phyloP scores from a whole-genome alignment of 2,329 filamentous ascomycete species.

The Colletotrichum nymphaeae region DNA sequence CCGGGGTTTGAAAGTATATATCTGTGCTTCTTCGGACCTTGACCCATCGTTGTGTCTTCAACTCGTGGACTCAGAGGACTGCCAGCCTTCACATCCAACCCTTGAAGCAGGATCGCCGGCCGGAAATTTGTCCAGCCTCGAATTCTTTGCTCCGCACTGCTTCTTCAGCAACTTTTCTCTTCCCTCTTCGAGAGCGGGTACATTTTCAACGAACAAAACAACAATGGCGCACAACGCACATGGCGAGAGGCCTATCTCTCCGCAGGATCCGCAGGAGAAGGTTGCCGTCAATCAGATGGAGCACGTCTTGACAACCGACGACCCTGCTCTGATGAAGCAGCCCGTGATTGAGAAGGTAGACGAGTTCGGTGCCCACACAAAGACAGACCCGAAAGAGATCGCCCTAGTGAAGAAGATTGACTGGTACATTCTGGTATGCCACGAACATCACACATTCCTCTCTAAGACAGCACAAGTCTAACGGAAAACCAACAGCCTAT shows the following conservation, averaged over 20 bases:
- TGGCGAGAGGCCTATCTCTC: slow-evolving; percentile 7
- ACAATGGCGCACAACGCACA: not conserved
- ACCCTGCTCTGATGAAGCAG: slow-evolving; percentile 32
- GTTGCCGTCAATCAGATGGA: slow-evolving; percentile 30
- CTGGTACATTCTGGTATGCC: slow-evolving; percentile 45
- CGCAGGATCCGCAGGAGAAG: slow-evolving; percentile 30
- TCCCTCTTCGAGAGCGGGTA: not conserved
- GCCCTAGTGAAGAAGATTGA: slow-evolving; percentile 49
- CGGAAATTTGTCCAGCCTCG: not conserved
- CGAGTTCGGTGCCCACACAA: slow-evolving; percentile 52
- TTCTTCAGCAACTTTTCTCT: not conserved
- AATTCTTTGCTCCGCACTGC: not conserved
- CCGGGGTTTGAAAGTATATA: not conserved
- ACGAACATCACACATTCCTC: not conserved
- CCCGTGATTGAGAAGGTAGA: slow-evolving; percentile 41
- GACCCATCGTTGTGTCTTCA: not conserved
- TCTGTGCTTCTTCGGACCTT: not conserved
- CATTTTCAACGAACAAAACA: not conserved
- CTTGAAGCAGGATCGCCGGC: not conserved
- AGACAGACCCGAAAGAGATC: slow-evolving; percentile 52
- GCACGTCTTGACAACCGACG: slow-evolving; percentile 20
- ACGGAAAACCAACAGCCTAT: slow-evolving; percentile 14
- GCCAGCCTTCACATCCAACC: not conserved
- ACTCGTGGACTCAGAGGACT: not conserved
- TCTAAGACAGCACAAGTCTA: not conserved